phyloP scores from a whole-genome alignment of 2,329 filamentous ascomycete genomes.

The Penicillium palitans region DNA sequence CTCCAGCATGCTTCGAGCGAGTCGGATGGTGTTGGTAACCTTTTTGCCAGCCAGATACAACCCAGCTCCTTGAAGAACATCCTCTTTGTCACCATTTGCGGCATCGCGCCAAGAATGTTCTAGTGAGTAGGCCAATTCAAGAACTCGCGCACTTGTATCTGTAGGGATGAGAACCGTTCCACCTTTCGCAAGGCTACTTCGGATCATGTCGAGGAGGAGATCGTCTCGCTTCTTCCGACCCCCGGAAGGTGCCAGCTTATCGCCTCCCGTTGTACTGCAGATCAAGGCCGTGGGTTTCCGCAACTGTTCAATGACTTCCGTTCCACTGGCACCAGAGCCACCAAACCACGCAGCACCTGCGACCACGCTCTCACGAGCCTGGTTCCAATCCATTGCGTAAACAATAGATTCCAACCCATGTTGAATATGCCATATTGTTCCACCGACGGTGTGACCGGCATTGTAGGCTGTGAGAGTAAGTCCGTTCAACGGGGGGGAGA shows the following conservation, averaged over 20 bases:
- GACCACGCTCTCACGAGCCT: slow-evolving; percentile 92
- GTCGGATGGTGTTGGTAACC: slow-evolving; percentile 82
- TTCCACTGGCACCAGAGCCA: slow-evolving; percentile 73
- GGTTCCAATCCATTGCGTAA: slow-evolving; percentile 97
- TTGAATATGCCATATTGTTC: slow-evolving; percentile 98
- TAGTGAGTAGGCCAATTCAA: slow-evolving; percentile 87
- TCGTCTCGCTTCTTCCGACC: slow-evolving; percentile 82
- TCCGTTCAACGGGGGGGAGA: slow-evolving; percentile 84
- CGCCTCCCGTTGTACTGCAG: slow-evolving; percentile 81
- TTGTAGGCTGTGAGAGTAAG: slow-evolving; percentile 96
- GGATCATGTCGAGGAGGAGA: slow-evolving; percentile 76
- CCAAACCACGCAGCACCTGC: slow-evolving; percentile 92
- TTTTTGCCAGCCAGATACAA: slow-evolving; percentile 85
- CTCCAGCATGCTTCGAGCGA: slow-evolving; percentile 92
- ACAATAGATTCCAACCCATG: slow-evolving; percentile 96
- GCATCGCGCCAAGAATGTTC: slow-evolving; percentile 87
- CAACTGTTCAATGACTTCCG: slow-evolving; percentile 89
- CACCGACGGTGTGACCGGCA: slow-evolving; percentile 90
- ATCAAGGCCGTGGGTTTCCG: slow-evolving; percentile 91
- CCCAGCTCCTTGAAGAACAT: slow-evolving; percentile 52
- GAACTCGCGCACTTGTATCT: slow-evolving; percentile 89
- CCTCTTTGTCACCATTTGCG: slow-evolving; percentile 53
- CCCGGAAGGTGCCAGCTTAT: slow-evolving; percentile 67
- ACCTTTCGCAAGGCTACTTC: slow-evolving; percentile 73
- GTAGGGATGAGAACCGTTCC: slow-evolving; percentile 92